phyloP scores from a whole-genome alignment of 306 rosid genomes.

The Corylus americana region DNA sequence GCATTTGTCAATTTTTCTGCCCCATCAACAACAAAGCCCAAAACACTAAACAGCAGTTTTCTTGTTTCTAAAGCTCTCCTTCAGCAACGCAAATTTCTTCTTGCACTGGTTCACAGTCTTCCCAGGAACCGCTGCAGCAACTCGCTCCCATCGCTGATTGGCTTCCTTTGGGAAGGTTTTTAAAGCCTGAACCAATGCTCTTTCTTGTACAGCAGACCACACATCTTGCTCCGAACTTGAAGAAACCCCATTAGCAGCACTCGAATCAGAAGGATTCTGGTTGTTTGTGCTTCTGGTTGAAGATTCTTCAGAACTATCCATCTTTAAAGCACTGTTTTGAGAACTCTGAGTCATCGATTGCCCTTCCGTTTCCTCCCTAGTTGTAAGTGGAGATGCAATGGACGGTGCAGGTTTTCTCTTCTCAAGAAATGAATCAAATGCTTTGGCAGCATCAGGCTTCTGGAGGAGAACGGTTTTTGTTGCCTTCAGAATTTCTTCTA shows the following conservation, averaged over 20 bases:
- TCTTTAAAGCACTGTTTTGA: slow-evolving; percentile 37
- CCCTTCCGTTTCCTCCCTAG: slow-evolving; percentile 77
- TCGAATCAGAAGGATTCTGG: slow-evolving; percentile 32
- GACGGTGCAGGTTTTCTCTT: slow-evolving; percentile 83
- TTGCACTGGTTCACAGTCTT: slow-evolving; percentile 87
- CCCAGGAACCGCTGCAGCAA: slow-evolving; percentile 92
- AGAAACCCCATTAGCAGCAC: slow-evolving; percentile 49
- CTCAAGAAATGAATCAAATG: slow-evolving; percentile 92
- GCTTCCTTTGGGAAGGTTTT: slow-evolving; percentile 93
- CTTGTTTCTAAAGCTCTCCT: slow-evolving; percentile 91
- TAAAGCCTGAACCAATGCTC: slow-evolving; percentile 91
- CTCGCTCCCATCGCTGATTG: slow-evolving; percentile 90
- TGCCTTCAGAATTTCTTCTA: slow-evolving; percentile 95
- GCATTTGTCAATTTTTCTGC: slow-evolving; percentile 11
- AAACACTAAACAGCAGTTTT: slow-evolving; percentile 52
- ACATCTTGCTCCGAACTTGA: slow-evolving; percentile 68
- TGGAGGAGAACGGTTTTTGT: slow-evolving; percentile 92
- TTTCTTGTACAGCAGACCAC: slow-evolving; percentile 92
- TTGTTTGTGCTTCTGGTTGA: slow-evolving; percentile 33
- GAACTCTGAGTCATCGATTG: slow-evolving; percentile 32
- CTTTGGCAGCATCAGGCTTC: slow-evolving; percentile 91
- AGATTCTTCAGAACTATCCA: slow-evolving; percentile 36
- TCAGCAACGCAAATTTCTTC: slow-evolving; percentile 77
- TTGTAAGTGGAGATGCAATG: slow-evolving; percentile 90
- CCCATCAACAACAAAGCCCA: not conserved